Percentiles rank a stretch among this genome's conserved stretches.
These are phyloP conservation scores for Blastocystis sp. DNA, from an alignment of 352 stramenopile genomes.

Conservation along the genomic window DNA sequence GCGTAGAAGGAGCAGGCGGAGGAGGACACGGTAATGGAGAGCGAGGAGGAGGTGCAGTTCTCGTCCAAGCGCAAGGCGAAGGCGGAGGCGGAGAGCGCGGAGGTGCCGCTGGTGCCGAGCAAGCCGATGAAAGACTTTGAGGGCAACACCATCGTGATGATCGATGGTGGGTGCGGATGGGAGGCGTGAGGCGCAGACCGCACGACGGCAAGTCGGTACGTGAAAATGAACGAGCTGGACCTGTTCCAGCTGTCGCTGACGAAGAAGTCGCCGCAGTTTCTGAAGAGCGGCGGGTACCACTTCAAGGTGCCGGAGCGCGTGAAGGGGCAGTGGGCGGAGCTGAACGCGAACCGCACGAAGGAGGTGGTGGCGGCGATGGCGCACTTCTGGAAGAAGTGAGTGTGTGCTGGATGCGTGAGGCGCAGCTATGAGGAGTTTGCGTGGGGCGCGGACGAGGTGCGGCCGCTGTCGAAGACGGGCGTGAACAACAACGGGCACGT, in stretches of 20 bases:
- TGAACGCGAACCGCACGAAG: background rate
- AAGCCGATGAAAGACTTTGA: constrained; percentile 32
- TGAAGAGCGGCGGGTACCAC: constrained; percentile 54
- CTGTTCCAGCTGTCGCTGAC: constrained; percentile 44
- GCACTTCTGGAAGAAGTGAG: constrained; percentile 31
- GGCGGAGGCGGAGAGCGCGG: background rate
- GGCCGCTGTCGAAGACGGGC: constrained; percentile 68
- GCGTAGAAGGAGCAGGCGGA: background rate
- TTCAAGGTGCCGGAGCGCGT: constrained; percentile 9
- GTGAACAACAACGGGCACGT: constrained; percentile 75
- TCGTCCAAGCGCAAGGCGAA: background rate
- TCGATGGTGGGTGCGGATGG: background rate
- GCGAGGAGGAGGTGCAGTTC: background rate
- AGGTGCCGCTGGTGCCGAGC: background rate
- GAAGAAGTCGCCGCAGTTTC: constrained; percentile 24
- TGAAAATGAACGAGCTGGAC: constrained; percentile 8
- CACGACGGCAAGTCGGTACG: background rate
- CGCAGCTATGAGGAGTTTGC: constrained; percentile 65
- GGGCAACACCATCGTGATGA: constrained; percentile 39
- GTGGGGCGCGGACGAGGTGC: constrained; percentile 70
- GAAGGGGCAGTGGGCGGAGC: background rate
- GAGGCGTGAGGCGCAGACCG: background rate
- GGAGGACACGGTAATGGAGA: background rate
- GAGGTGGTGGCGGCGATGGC: constrained; percentile 31
- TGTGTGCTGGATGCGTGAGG: background rate